phyloP scores from a whole-genome alignment of 805 yeast genomes.

The Cyberlindnera suaveolens region DNA sequence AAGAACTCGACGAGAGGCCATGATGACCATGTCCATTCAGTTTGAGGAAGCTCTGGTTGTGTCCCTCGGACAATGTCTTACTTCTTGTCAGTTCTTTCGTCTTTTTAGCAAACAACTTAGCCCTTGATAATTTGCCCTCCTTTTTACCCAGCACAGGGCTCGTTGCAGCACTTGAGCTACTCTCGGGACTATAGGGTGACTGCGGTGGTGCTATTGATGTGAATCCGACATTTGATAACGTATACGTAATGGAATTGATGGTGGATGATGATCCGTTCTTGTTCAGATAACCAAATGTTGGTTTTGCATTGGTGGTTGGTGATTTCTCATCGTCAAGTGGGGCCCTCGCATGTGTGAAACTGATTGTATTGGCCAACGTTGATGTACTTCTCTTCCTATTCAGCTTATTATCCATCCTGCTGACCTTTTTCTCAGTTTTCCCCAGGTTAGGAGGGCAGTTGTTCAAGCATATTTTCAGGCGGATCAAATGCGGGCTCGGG shows the following conservation, averaged over 20 bases:
- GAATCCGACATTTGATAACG: slow-evolving; percentile 24
- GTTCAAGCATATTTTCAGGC: too few relatives aligned
- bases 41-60: slow-evolving; percentile 19
- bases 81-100: slow-evolving; percentile 18
- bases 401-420: slow-evolving; percentile 1
- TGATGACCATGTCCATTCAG: slow-evolving; percentile 13
- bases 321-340: slow-evolving; percentile 1
- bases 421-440: too few relatives aligned
- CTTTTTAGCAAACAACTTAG: slow-evolving; percentile 23
- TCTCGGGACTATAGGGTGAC: slow-evolving; percentile 4
- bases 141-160: slow-evolving; percentile 15
- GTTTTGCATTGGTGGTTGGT: slow-evolving; percentile 1
- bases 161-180: slow-evolving; percentile 3
- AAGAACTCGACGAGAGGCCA: slow-evolving; percentile 30
- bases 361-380: slow-evolving; percentile 23
- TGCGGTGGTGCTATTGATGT: slow-evolving; percentile 12
- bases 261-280: slow-evolving; percentile 21
- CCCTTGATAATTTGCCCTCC: slow-evolving; percentile 20
- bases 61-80: slow-evolving; percentile 8
- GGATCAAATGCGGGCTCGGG: too few relatives aligned
- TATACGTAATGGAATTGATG: slow-evolving; percentile 17
- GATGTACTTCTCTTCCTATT: slow-evolving; percentile 22
- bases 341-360: slow-evolving; percentile 20
- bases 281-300: slow-evolving; percentile 11
- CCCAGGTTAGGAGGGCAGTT: too few relatives aligned